Evolutionary conservation across 2,329 filamentous ascomycete genomes (phyloP).

Genomic region (Chrysoporthe austroafricana): DNA sequence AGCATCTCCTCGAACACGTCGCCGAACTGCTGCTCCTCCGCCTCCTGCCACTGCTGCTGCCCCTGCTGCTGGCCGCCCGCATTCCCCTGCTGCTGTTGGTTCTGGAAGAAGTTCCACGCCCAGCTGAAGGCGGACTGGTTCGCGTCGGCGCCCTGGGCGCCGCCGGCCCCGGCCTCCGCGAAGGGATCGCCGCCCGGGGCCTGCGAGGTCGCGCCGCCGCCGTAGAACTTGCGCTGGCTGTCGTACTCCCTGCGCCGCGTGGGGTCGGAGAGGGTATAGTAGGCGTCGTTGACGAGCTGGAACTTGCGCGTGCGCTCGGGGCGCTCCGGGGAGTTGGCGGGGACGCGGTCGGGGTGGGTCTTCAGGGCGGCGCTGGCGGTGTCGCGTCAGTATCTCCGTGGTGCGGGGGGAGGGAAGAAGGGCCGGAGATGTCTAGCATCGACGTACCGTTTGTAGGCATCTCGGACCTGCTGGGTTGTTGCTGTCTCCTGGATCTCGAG

Average conservation of each 20-base stretch:
- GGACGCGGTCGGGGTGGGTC: constrained; percentile 90
- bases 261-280: constrained; percentile 72
- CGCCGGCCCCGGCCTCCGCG: constrained; percentile 48
- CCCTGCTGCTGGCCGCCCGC: constrained; percentile 32
- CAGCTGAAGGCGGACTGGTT: constrained; percentile 68
- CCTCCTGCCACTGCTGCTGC: constrained; percentile 51
- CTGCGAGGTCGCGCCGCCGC: constrained; percentile 43
- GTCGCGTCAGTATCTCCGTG: not conserved
- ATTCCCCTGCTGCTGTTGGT: constrained; percentile 33
- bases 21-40: constrained; percentile 83
- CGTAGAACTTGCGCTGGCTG: constrained; percentile 65
- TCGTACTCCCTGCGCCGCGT: constrained; percentile 84
- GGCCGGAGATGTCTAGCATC: constrained; percentile 38
- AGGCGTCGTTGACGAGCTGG: constrained; percentile 50
- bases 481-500: constrained; percentile 76
- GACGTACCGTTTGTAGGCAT: constrained; percentile 84
- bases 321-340: constrained; percentile 82
- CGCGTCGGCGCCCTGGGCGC: constrained; percentile 40
- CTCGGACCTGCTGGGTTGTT: constrained; percentile 80
- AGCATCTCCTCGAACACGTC: constrained; percentile 90
- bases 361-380: constrained; percentile 77
- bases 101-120: constrained; percentile 69
- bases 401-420: not conserved
- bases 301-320: constrained; percentile 70
- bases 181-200: constrained; percentile 50